Base-by-base conservation (phyloP, 441 rosid species). In the Lepidium campestre region DNA sequence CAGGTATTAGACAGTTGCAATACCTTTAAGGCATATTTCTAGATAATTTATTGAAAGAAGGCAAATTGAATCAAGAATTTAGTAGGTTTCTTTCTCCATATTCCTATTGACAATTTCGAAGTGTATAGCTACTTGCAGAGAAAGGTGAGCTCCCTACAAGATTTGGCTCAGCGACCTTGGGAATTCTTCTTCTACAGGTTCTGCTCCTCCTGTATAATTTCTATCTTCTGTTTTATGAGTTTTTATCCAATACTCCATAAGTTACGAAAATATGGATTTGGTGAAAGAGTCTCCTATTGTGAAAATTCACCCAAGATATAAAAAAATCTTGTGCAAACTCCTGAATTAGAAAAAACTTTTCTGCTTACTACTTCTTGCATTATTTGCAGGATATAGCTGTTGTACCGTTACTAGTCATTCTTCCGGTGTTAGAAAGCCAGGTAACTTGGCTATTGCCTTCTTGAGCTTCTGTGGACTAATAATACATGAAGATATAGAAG, bases 61-160 rank as follows among this genome's bases (percentile, higher is more conserved):
- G 34, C 31, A 34, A 37, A 19, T 9, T 37, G 14, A 39, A 3
- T 29, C 37, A 49, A 19, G 10, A 29, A 25, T 17, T 49, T 7
- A 8, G 13, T 14, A 23, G 62, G 55, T 20, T 12, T 61, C 40
- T 42, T n/a, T 61, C 15, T 15, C 13, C 9, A 14, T 34, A 9
- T 54, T 6, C 10, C 10, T 53, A 54, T 48, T 68, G 55, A 74
- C 10, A 40, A 8, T 29, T 29, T 48, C 49, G 37, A 74, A 41
- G 11, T 65, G 62, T 75, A 20, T 79, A 93, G 97, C 99, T 93
- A 73, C 93, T 93, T 79, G 97, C 99, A 82, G 99, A 93, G 81
- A 89, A 79, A 72, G 99, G 99, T 72, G 99, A 93, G 86, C 96
- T 93, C 45, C 96, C 99, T 36, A 93, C 99, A 61, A 87, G 95